Evolutionary conservation across 192 early-diverging fungal species (phyloP), one percentile per base, ranked within the genome.

Genomic region (Dimargaris cristalligena): DNA sequence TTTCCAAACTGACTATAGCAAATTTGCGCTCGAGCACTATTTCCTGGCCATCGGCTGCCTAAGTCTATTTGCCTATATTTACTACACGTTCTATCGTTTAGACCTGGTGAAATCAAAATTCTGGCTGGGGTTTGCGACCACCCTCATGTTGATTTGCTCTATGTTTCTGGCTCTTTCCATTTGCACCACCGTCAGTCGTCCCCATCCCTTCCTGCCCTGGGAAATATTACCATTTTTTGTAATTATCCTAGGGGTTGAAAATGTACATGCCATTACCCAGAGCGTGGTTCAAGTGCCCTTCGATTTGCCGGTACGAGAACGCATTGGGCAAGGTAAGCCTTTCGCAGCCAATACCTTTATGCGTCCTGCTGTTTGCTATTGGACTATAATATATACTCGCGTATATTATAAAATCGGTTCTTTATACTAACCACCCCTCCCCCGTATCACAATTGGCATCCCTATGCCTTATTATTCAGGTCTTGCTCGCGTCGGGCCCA

Each of bases 241-340:
- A n/a, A 23, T 57, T 26, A 38, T 57, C 20, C 22, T 57, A 3
- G 55, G 30, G 6, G 55, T 90, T 2, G 88, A 90, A 59, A 90
- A 90, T 45, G 78, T 86, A 23, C 80, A 79, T 62, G 73, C 81
- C 11, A 52, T 90, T 41, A 85, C 86, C 4, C 82, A 85, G 44
- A 81, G 83, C 14, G 80, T 88, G 4, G 78, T 86, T 0, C 71
- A 70, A 28, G 80, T 82, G 34, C 80, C 81, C 8, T 71, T 80
- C 50, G 83, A 89, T 64, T 65, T 86, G 50, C 75, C 80, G 6
- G 84, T 90, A 23, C 79, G 70, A 57, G 84, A 90, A 62, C 72
- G 83, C 26, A 33, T 61, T 20, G 2, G 63, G 22, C 63, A 55
- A n/a, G n/a, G n/a, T n/a, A n/a, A n/a, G n/a, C n/a, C n/a, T n/a